These are phyloP conservation scores for Oryza glumipatula DNA, from an alignment of 176 grass and related monocot species.

Conservation along the genomic window DNA sequence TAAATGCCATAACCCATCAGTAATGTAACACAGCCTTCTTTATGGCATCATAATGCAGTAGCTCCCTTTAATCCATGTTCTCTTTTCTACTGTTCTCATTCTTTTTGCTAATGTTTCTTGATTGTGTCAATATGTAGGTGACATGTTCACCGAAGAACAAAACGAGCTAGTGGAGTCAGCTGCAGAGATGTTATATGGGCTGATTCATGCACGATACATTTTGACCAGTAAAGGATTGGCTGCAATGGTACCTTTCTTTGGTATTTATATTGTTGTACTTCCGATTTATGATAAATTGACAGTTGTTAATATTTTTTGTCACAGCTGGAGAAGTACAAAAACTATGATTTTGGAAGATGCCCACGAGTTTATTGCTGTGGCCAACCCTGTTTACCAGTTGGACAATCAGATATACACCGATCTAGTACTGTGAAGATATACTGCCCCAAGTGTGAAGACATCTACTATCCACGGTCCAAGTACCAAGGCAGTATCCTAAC, in stretches of 20 bases:
- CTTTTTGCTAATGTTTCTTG: slow-evolving; percentile 32
- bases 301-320: slow-evolving; percentile 24
- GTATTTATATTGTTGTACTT: not conserved
- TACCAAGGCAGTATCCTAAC: slow-evolving; percentile 96
- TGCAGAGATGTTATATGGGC: slow-evolving; percentile 91
- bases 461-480: slow-evolving; percentile 92
- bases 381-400: slow-evolving; percentile 82
- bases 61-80: not conserved
- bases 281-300: slow-evolving; percentile 11
- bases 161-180: slow-evolving; percentile 89
- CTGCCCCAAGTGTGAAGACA: slow-evolving; percentile 92
- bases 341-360: slow-evolving; percentile 86
- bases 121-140: slow-evolving; percentile 59
- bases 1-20: slow-evolving; percentile 1
- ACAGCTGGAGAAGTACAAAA: slow-evolving; percentile 91
- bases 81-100: slow-evolving; percentile 3
- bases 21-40: not conserved
- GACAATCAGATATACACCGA: slow-evolving; percentile 73
- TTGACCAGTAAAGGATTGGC: slow-evolving; percentile 85
- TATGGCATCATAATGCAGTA: not conserved
- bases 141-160: slow-evolving; percentile 83
- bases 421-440: slow-evolving; percentile 82
- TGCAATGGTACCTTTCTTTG: slow-evolving; percentile 66
- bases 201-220: slow-evolving; percentile 93
- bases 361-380: slow-evolving; percentile 80